phyloP scores from a whole-genome alignment of 2,329 filamentous ascomycete species.

The Ophiostoma australiae region DNA sequence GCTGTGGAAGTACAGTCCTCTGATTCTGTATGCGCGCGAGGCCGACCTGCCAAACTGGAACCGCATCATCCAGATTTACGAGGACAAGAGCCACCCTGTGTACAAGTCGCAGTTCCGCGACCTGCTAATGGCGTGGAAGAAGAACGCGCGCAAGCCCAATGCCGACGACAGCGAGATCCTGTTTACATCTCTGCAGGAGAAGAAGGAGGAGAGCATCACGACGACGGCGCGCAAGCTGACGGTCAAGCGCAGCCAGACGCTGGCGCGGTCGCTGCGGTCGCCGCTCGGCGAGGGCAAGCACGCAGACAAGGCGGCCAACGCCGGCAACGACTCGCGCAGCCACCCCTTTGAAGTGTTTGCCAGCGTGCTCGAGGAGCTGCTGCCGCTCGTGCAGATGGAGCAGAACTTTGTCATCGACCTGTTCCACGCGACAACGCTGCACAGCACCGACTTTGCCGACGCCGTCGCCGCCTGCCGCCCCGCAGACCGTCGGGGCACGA shows the following conservation, averaged over 20 bases:
- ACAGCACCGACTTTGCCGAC: constrained; percentile 78
- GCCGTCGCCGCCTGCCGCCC: constrained; percentile 63
- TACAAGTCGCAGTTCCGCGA: constrained; percentile 81
- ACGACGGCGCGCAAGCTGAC: constrained; percentile 82
- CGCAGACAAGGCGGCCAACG: neutral
- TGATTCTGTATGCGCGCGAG: constrained; percentile 84
- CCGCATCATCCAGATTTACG: constrained; percentile 71
- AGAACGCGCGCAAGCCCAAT: constrained; percentile 66
- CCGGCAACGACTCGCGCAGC: constrained; percentile 52
- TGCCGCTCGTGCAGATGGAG: constrained; percentile 81
- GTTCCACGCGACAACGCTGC: constrained; percentile 86
- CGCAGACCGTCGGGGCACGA: constrained; percentile 62
- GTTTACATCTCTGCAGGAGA: constrained; percentile 83
- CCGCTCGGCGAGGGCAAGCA: constrained; percentile 54
- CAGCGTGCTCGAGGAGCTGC: constrained; percentile 72
- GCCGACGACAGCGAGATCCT: constrained; percentile 77
- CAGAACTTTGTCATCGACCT: constrained; percentile 97
- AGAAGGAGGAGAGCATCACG: constrained; percentile 68
- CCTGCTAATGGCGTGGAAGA: constrained; percentile 73
- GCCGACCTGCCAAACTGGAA: constrained; percentile 80
- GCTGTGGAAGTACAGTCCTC: constrained; percentile 81
- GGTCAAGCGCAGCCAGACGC: constrained; percentile 86
- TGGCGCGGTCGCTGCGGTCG: constrained; percentile 67
- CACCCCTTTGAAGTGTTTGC: constrained; percentile 78
- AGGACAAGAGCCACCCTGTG: constrained; percentile 66